These are phyloP conservation scores for Lodderomyces orthopsilosis DNA, from an alignment of 1,139 yeast genomes.

Conservation along the genomic window DNA sequence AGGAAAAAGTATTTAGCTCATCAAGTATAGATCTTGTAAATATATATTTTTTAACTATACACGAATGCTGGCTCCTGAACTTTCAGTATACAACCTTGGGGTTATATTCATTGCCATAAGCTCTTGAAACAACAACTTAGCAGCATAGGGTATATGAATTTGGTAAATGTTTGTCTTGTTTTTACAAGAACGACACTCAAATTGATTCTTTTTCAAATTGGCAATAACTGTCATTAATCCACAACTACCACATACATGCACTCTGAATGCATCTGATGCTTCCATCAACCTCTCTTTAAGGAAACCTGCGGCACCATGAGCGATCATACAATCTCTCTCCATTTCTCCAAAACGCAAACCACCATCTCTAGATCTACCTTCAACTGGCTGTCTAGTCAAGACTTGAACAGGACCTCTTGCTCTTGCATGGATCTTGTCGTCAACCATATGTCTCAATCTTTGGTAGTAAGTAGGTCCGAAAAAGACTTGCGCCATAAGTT, in stretches of 20 bases:
- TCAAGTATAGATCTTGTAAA: conserved; percentile 5
- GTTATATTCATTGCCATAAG: conserved; percentile 98
- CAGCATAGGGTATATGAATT: conserved; percentile 96
- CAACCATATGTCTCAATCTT: conserved; percentile 98
- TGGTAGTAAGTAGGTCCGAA: conserved; percentile 99
- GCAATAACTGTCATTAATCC: conserved; percentile 98
- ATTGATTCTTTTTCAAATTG: conserved; percentile 92
- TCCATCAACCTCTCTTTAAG: conserved; percentile 97
- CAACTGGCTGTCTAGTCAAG: conserved; percentile 97
- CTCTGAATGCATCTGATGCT: conserved; percentile 97
- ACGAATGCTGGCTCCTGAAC: conserved; percentile 44
- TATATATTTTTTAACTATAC: conserved; percentile 15
- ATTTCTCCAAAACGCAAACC: conserved; percentile 99
- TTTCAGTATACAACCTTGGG: conserved; percentile 77
- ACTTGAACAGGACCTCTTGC: conserved; percentile 99
- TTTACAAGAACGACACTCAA: conserved; percentile 97
- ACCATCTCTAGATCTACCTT: conserved; percentile 99
- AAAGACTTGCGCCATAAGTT: conserved; percentile 96
- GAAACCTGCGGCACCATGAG: conserved; percentile 98
- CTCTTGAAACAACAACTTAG: conserved; percentile 94
- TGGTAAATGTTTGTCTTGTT: conserved; percentile 97
- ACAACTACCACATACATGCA: conserved; percentile 96
- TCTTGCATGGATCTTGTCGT: conserved; percentile 98
- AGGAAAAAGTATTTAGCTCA: conserved; percentile 31
- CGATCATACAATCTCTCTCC: conserved; percentile 99